A percentile compares a stretch with the other conserved stretches of the same genome.
These are phyloP conservation scores for Ministeria vibrans DNA, from an alignment of 78 protist species.

Conservation along the genomic window DNA sequence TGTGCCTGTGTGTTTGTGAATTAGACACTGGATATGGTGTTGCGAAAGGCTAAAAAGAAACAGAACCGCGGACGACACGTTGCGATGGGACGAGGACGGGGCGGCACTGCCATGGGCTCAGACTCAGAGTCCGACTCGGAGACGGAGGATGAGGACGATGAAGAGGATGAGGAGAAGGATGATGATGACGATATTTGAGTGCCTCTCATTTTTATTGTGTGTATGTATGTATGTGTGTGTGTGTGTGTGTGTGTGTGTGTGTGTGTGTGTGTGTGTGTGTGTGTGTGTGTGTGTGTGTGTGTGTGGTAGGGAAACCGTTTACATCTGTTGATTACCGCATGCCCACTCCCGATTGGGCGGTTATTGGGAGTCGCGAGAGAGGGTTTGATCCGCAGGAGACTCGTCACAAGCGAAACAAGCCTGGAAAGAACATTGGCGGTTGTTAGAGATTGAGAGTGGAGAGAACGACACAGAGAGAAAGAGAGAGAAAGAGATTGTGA, in stretches of 20 bases:
- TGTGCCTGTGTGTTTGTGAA: too few species aligned
- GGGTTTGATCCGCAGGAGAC: neutral
- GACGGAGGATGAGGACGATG: too few species aligned
- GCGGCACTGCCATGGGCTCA: too few species aligned
- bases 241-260: constrained; percentile 2
- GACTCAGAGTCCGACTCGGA: too few species aligned
- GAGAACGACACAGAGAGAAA: neutral
- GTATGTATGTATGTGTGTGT: too few species aligned
- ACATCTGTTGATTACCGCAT: neutral
- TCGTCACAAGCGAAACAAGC: neutral
- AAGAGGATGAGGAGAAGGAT: too few species aligned
- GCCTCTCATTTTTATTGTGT: too few species aligned
- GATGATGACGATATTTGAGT: too few species aligned
- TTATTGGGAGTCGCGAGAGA: neutral
- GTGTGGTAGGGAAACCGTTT: neutral
- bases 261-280: neutral
- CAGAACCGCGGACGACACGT: too few species aligned
- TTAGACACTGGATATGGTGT: too few species aligned
- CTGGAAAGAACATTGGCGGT: neutral
- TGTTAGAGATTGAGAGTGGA: neutral
- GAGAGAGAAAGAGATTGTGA: neutral
- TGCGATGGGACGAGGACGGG: too few species aligned
- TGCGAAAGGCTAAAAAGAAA: too few species aligned
- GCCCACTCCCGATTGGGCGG: neutral
- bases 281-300: neutral